Conservation (phyloP, 345 rosid species). For the Brassica incana region DNA sequence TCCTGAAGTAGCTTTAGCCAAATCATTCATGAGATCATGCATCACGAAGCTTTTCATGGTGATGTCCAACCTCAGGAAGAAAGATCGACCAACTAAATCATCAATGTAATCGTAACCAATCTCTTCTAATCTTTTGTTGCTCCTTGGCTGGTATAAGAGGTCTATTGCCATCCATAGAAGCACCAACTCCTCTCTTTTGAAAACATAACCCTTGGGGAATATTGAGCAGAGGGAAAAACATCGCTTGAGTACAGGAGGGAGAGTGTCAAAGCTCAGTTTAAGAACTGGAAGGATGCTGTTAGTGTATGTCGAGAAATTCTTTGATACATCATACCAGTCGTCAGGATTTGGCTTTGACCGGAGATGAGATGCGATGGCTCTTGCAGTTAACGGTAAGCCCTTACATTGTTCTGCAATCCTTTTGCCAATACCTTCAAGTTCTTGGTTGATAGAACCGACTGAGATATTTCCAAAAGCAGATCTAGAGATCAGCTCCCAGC, state of each 20-base stretch:
- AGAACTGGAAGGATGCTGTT: conserved; percentile 32
- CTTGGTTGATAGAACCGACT: conserved; percentile 22
- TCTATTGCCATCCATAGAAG: conserved; percentile 47
- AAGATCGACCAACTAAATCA: conserved; percentile 27
- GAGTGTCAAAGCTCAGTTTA: conserved; percentile 36
- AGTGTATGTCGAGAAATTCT: conserved; percentile 29
- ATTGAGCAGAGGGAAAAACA: conserved; percentile 46
- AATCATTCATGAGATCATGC: conserved; percentile 49
- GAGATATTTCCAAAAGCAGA: conserved; percentile 32
- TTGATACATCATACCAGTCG: conserved; percentile 36
- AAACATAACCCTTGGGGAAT: conserved; percentile 42
- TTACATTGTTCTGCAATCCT: conserved; percentile 42
- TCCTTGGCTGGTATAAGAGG: conserved; percentile 40
- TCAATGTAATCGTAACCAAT: conserved; percentile 35
- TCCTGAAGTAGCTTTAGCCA: conserved; percentile 43
- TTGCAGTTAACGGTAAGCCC: conserved; percentile 49
- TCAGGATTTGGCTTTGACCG: conserved; percentile 17
- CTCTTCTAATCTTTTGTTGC: conserved; percentile 33
- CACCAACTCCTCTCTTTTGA: conserved; percentile 32
- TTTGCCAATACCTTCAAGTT: conserved; percentile 40
- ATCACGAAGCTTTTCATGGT: conserved; percentile 36
- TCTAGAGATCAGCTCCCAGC: conserved; percentile 40
- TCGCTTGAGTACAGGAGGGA: conserved; percentile 39
- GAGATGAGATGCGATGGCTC: conserved; percentile 39
- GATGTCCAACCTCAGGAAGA: conserved; percentile 28